Percentiles rank a stretch among this genome's conserved stretches.
These are phyloP conservation scores for Apiospora arundinis DNA, from an alignment of 2,329 filamentous ascomycete genomes.

Conservation along the genomic window DNA sequence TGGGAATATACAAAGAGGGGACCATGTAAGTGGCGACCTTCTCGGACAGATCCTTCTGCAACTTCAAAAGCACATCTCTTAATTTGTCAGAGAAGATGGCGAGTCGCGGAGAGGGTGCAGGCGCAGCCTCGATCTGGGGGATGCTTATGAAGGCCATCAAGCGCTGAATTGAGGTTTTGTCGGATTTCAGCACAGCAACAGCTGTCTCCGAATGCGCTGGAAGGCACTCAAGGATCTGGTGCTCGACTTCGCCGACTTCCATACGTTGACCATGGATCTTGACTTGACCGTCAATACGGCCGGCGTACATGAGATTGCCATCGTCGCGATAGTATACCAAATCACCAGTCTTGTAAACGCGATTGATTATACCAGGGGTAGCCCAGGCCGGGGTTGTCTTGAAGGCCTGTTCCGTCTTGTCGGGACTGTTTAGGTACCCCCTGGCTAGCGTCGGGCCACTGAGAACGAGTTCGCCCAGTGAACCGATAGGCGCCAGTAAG, in stretches of 20 bases:
- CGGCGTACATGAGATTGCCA: not conserved
- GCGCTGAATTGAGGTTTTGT: not conserved
- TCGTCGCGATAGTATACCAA: not conserved
- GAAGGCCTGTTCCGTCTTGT: slow-evolving; percentile 47
- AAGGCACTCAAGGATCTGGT: slow-evolving; percentile 7
- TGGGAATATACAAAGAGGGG: slow-evolving; percentile 23
- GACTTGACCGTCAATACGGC: slow-evolving; percentile 15
- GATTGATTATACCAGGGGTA: not conserved
- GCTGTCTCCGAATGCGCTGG: not conserved
- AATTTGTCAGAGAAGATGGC: not conserved
- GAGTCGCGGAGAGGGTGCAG: not conserved
- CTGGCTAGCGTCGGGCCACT: slow-evolving; percentile 43
- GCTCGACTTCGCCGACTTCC: slow-evolving; percentile 12
- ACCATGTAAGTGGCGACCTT: slow-evolving; percentile 24
- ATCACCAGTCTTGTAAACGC: slow-evolving; percentile 11
- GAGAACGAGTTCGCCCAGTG: slow-evolving; percentile 30
- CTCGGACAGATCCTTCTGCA: not conserved
- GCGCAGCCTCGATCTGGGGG: not conserved
- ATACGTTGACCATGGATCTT: slow-evolving; percentile 19
- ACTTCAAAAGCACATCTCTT: not conserved
- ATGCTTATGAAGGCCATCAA: slow-evolving; percentile 4
- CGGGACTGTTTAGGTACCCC: slow-evolving; percentile 47
- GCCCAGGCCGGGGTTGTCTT: slow-evolving; percentile 29
- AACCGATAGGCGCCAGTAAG: slow-evolving; percentile 28
- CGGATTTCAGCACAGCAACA: slow-evolving; percentile 7